Conservation (phyloP, 345 rosid genomes). For the Eutrema yunnanense region DNA sequence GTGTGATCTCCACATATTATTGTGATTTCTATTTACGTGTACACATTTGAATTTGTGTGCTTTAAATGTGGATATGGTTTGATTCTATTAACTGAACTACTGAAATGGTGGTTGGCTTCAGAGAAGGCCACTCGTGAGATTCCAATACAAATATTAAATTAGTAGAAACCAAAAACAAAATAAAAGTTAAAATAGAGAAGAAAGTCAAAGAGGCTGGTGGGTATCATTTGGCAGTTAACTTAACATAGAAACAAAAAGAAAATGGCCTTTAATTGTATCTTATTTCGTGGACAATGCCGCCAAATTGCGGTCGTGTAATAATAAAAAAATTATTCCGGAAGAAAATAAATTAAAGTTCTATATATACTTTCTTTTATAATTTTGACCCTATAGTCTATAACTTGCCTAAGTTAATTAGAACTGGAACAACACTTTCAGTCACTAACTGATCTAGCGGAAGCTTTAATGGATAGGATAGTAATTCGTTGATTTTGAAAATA, state of each 20-base stretch:
- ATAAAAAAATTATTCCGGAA: neutral
- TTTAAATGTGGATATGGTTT: slow-evolving; percentile 7
- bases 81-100: neutral
- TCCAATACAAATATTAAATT: slow-evolving; percentile 20
- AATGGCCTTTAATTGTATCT: neutral
- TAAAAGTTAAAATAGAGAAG: neutral
- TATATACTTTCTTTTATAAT: neutral
- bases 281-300: neutral
- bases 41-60: slow-evolving; percentile 13
- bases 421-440: neutral
- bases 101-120: slow-evolving; percentile 24
- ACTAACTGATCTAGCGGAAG: too few relatives aligned
- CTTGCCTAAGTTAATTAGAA: neutral
- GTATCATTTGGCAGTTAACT: slow-evolving; percentile 20
- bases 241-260: slow-evolving; percentile 5
- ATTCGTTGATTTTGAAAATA: too few relatives aligned
- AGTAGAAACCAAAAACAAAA: neutral
- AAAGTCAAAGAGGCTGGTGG: neutral
- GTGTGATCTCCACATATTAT: neutral
- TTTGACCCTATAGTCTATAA: neutral
- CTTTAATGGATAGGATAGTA: too few relatives aligned
- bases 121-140: slow-evolving; percentile 15
- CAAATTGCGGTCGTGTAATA: neutral
- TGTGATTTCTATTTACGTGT: slow-evolving; percentile 4
- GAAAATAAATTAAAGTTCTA: neutral